Percentiles rank a stretch among this genome's conserved stretches.
These are phyloP conservation scores for Lactarius indigo DNA, from an alignment of 768 basidiomycete genomes.

Conservation along the genomic window DNA sequence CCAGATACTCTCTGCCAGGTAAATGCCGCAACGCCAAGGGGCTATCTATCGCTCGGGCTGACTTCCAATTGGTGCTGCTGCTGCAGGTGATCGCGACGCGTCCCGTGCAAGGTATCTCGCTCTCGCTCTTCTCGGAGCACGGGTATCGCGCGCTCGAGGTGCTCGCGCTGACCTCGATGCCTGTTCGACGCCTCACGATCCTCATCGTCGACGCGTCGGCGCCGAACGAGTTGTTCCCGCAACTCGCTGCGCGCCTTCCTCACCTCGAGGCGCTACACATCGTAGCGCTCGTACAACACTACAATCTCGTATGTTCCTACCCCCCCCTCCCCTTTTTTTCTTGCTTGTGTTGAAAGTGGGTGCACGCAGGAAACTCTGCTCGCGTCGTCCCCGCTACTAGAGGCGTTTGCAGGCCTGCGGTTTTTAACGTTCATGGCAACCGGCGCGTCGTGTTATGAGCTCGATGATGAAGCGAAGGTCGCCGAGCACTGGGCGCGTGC, in stretches of 20 bases:
- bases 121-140: conserved; percentile 47
- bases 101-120: conserved; percentile 48
- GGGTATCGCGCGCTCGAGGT: conserved; percentile 43
- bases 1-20: conserved; percentile 38
- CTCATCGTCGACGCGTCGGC: conserved; percentile 51
- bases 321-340: not conserved
- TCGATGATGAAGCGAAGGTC: conserved; percentile 45
- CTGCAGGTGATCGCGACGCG: conserved; percentile 43
- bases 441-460: conserved; percentile 23
- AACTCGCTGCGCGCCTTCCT: conserved; percentile 46
- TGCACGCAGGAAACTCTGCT: conserved; percentile 40
- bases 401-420: conserved; percentile 38
- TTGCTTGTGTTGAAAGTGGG: conserved; percentile 9
- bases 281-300: conserved; percentile 50
- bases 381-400: conserved; percentile 39
- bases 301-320: conserved; percentile 42
- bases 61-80: too few relatives aligned
- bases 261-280: conserved; percentile 58
- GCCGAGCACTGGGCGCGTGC: conserved; percentile 53
- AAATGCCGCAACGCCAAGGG: not conserved
- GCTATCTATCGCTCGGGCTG: not conserved
- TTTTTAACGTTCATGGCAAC: conserved; percentile 63
- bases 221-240: conserved; percentile 41
- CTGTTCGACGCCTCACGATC: conserved; percentile 50
- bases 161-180: conserved; percentile 37